phyloP scores from a whole-genome alignment of 2,329 filamentous ascomycete genomes.

The Colletotrichum aenigma region DNA sequence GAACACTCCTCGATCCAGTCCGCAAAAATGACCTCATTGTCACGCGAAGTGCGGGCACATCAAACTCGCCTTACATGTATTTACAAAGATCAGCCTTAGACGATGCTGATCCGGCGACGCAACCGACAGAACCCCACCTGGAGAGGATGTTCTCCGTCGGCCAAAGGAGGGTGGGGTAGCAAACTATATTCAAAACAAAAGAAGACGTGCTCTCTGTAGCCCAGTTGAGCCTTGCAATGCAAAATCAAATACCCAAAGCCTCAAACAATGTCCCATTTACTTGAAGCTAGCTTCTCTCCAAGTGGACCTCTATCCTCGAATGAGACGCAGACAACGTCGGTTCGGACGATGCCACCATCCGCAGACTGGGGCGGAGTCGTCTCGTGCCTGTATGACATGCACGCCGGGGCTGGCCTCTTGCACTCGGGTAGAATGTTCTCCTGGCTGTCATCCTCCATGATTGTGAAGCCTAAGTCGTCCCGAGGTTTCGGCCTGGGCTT shows the following conservation, averaged over 20 bases:
- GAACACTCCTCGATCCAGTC: not conserved
- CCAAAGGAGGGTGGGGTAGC: not conserved
- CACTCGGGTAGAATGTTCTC: constrained; percentile 6
- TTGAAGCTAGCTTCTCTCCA: not conserved
- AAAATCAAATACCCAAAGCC: not conserved
- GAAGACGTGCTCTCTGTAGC: not conserved
- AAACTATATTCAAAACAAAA: not conserved
- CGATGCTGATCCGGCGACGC: not conserved
- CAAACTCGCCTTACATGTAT: not conserved
- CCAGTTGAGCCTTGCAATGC: not conserved
- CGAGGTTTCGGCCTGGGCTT: constrained; percentile 3
- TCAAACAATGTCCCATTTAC: not conserved
- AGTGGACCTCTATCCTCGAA: not conserved
- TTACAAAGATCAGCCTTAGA: not conserved
- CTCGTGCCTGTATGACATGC: not conserved
- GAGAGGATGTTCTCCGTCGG: not conserved
- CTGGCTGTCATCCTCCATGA: constrained; percentile 19
- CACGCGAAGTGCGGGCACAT: not conserved
- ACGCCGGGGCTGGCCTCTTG: not conserved
- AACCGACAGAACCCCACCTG: not conserved
- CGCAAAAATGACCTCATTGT: not conserved
- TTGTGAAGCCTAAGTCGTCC: constrained; percentile 19
- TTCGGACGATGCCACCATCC: not conserved
- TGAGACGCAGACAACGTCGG: constrained; percentile 11
- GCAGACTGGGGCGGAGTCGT: not conserved